Base-by-base conservation (phyloP, 2,329 filamentous ascomycete genomes). In the Leptographium lundbergii region DNA sequence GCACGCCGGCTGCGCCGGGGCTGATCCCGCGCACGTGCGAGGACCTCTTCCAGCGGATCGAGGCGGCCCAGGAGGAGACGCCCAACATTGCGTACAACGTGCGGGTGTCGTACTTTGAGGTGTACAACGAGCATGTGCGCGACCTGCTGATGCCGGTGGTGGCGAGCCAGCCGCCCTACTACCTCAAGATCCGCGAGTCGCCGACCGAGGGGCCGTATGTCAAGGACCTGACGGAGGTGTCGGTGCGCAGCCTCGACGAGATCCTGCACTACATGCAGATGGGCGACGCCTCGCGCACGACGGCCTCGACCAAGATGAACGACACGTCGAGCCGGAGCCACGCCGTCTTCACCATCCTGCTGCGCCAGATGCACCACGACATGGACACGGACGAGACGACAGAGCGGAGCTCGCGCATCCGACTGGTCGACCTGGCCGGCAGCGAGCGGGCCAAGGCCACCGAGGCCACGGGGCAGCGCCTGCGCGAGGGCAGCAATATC, bases 291-390 rank as follows among this genome's bases (percentile, higher is more conserved):
- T 96, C 88, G 60, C 86, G 94, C 54, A 97, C 94, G 0, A 87
- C 84, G 24, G 94, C 94, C 17, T 91, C 89, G 69, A 99, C 94
- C 61, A 97, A 96, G 75, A 99, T 99, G 94, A 99, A 99, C 73
- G 94, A 99, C 72, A 97, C 92, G 3, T 95, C 90, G 58, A 96
- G 90, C 63, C 88, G 94, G 70, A 96, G 91, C 63, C 94, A 99
- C 69, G 91, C 94, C 9, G 94, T 99, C 60, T 99, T 99, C 72
- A 99, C 94, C 32, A 94, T 99, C 66, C 94, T 95, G 75, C 80
- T 99, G 60, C 96, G 96, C 74, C 94, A 97, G 72, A 99, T 99
- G 64, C 91, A 96, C 69, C 92, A 97, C 73, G 92, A 96, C 67
- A 87, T 96, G 74, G 87, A 91, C 57, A 95, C 91, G n/a, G 94